Percentiles rank a stretch among this genome's conserved stretches.
Conservation (phyloP, 78 protist species). For the Salpingoeca rosetta region DNA sequence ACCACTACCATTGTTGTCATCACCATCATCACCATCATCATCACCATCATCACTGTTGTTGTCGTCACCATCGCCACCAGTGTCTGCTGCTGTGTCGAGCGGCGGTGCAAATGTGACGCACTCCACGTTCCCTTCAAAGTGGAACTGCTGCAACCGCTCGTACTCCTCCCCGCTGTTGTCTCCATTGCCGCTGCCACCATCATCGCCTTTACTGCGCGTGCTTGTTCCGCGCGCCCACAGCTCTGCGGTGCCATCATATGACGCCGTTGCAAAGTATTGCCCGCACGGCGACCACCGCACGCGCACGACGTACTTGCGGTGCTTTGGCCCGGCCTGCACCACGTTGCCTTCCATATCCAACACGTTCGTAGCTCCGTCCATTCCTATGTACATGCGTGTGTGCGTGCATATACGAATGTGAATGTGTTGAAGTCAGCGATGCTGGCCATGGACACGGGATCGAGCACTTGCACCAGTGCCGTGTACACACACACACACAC, state of each 20-base stretch:
- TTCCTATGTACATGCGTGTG: too few relatives aligned
- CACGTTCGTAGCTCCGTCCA: not conserved
- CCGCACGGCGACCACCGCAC: not conserved
- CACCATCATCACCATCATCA: not conserved
- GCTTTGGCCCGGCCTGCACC: not conserved
- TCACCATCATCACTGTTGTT: not conserved
- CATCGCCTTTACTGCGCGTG: not conserved
- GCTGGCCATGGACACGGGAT: too few relatives aligned
- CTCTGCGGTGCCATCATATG: not conserved
- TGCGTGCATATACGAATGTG: too few relatives aligned
- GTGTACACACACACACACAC: too few relatives aligned
- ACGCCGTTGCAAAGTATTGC: not conserved
- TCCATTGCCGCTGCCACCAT: not conserved
- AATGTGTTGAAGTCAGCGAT: too few relatives aligned
- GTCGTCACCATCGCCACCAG: not conserved
- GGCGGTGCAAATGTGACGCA: not conserved
- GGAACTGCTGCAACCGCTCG: not conserved
- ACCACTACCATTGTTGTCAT: too few relatives aligned
- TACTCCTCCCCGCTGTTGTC: not conserved
- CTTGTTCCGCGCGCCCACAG: not conserved
- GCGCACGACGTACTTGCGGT: conserved; percentile 4
- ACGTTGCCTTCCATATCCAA: too few relatives aligned
- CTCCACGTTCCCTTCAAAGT: not conserved
- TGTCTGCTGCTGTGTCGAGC: too few relatives aligned
- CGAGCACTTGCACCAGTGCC: too few relatives aligned